Base-by-base conservation (phyloP, 2,329 filamentous ascomycete genomes). In the Aspergillus phoenicis region DNA sequence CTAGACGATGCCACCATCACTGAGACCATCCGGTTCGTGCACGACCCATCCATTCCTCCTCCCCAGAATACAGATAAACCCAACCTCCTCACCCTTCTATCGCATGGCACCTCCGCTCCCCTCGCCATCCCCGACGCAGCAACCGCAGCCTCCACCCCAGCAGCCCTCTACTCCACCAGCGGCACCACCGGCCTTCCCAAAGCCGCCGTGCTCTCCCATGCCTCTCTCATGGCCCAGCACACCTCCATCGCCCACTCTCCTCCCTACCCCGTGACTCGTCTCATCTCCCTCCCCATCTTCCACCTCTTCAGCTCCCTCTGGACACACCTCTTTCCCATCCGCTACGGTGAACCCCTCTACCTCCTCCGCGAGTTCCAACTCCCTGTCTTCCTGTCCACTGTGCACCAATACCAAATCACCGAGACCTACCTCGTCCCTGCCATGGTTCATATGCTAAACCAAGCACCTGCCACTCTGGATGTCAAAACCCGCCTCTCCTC, bases 171-270 rank as follows among this genome's bases (percentile, higher is more conserved):
- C 48, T 83, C 82, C 65, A 84, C 79, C 62, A 82, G 79, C 36
- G 84, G 84, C 3, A 87, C 84, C 0, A 85, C 84, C 0, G 83
- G 83, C 1, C 69, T 86, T 4, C 84, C 84, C 1, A 87, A 87
- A 66, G 83, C 82, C 0, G 82, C 84, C n/a, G 78, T 81, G 64
- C 72, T 85, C 43, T 80, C 83, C 0, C 85, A 87, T 65, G 73
- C 77, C 59, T 84, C 85, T 57, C 75, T 85, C 43, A 75, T 83
- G 22, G 80, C 84, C 0, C 80, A 84, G 70, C 74, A 13, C 64
- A 68, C 22, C 73, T 76, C 4, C 78, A 77, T 53, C 71, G 75
- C 59, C 69, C 75, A 28, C 53, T 77, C 3, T 48, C 20, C 41
- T 11, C 79, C 26, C 58, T 78, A 51, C 60, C 60, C 73, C 38